These are phyloP conservation scores for Alternaria infectoria DNA, from an alignment of 2,329 filamentous ascomycete species.

Conservation along the genomic window DNA sequence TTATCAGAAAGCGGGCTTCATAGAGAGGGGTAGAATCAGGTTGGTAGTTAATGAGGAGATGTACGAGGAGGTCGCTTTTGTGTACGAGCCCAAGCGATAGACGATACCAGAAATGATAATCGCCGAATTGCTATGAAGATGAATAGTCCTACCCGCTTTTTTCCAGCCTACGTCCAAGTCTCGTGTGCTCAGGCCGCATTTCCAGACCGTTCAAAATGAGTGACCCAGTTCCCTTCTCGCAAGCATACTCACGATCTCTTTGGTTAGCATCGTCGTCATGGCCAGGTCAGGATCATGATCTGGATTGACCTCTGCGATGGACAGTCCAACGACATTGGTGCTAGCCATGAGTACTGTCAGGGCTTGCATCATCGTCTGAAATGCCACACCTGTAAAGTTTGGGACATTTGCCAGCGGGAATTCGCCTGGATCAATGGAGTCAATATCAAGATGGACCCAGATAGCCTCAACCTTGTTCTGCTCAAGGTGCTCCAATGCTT, in stretches of 20 bases:
- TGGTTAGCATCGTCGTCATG: slow-evolving; percentile 18
- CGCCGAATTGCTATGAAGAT: background rate
- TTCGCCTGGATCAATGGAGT: slow-evolving; percentile 30
- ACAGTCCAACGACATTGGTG: slow-evolving; percentile 21
- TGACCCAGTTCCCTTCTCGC: background rate
- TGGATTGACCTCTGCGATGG: slow-evolving; percentile 26
- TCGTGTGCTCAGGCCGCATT: background rate
- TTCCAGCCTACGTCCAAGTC: background rate
- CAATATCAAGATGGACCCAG: slow-evolving; percentile 33
- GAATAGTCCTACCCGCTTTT: background rate
- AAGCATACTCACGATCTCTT: slow-evolving; percentile 11
- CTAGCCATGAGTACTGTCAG: slow-evolving; percentile 25
- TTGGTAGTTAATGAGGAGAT: background rate
- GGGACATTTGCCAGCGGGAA: slow-evolving; percentile 35
- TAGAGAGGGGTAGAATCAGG: slow-evolving; percentile 5
- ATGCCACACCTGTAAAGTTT: slow-evolving; percentile 30
- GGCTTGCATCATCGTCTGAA: slow-evolving; percentile 25
- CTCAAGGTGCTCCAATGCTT: slow-evolving; percentile 25
- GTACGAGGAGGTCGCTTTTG: slow-evolving; percentile 11
- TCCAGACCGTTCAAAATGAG: background rate
- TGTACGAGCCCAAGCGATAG: background rate
- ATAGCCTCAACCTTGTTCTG: slow-evolving; percentile 25
- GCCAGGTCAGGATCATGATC: slow-evolving; percentile 24
- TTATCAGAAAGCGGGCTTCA: slow-evolving; percentile 10
- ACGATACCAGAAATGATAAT: background rate